A percentile compares a stretch with the other conserved stretches of the same genome.
Evolutionary conservation across 1,284 basidiomycete genomes (phyloP).

Genomic region (Flammula alnicola): DNA sequence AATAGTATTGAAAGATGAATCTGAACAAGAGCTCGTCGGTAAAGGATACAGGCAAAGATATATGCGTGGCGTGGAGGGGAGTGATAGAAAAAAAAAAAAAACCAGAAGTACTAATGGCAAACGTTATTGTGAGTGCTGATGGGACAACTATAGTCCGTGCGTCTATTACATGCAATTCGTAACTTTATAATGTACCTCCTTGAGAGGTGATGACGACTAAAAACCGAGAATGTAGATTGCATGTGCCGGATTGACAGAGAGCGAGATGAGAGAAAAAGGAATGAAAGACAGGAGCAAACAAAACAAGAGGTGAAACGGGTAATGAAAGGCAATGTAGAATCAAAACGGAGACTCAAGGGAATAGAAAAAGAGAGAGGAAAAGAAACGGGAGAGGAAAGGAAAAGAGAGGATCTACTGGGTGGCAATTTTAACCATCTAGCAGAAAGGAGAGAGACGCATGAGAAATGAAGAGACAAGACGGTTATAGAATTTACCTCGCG

Average conservation of each 20-base stretch:
- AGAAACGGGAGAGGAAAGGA: slow-evolving; percentile 25
- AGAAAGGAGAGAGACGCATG: slow-evolving; percentile 17
- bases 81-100: too few relatives aligned
- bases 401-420: slow-evolving; percentile 55
- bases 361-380: slow-evolving; percentile 30
- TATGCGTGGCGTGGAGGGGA: too few relatives aligned
- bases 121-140: too few relatives aligned
- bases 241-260: slow-evolving; percentile 32
- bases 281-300: slow-evolving; percentile 19
- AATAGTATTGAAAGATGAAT: too few relatives aligned
- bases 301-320: slow-evolving; percentile 27
- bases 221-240: slow-evolving; percentile 23
- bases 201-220: slow-evolving; percentile 51
- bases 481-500: slow-evolving; percentile 64
- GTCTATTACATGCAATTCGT: slow-evolving; percentile 54
- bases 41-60: too few relatives aligned
- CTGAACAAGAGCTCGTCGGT: too few relatives aligned
- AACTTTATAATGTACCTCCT: slow-evolving; percentile 57
- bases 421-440: slow-evolving; percentile 73
- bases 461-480: neutral
- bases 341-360: too few relatives aligned
- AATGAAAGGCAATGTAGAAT: slow-evolving; percentile 27
- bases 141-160: too few relatives aligned
- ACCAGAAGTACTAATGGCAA: too few relatives aligned
- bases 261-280: slow-evolving; percentile 25